Base-by-base conservation (phyloP, 805 yeast species). In the Clavispora carvajalis region DNA sequence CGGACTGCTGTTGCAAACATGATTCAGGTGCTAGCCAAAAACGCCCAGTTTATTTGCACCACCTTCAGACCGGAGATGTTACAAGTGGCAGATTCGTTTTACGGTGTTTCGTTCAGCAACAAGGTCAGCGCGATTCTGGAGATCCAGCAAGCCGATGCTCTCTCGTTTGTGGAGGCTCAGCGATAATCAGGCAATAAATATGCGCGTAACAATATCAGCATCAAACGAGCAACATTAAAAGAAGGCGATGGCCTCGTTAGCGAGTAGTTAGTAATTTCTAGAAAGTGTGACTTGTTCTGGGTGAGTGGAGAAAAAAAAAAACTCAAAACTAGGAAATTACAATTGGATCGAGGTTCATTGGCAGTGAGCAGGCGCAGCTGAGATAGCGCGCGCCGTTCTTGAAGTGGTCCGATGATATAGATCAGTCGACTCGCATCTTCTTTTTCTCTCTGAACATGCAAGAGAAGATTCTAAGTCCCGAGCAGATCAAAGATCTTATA, bases 41-140 rank as follows among this genome's bases (percentile, higher is more conserved):
- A 73, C 40, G 95, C 95, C 11, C 99, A 93, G 62, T 93, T 91
- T 55, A 88, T 93, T 28, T 90, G 98, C 60, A 93, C 99, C 1
- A 93, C 99, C 0, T 93, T 93, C 70, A 73, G 97, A 52, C 87
- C 95, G 1, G 99, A 93, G 59, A 80, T 93, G 86, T 66, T 93
- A 26, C 81, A 81, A 46, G 87, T 82, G 7, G 95, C 96, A 5
- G 87, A 86, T 58, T 81, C 79, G 45, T 89, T 85, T 55, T 91
- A 79, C 58, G 96, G 97, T 16, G 96, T 93, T 1, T 77, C 79
- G 67, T 91, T 81, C 58, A 79, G 77, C 44, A 83, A 86, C 55
- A 86, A 87, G 54, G 87, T 85, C 36, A 86, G 96, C 41, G 73
- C 84, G 0, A 82, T 91, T 2, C 73, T 77, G 45, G 85, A 82